Base-by-base conservation (phyloP, 768 basidiomycete species). In the Hortiboletus flavorubellus region DNA sequence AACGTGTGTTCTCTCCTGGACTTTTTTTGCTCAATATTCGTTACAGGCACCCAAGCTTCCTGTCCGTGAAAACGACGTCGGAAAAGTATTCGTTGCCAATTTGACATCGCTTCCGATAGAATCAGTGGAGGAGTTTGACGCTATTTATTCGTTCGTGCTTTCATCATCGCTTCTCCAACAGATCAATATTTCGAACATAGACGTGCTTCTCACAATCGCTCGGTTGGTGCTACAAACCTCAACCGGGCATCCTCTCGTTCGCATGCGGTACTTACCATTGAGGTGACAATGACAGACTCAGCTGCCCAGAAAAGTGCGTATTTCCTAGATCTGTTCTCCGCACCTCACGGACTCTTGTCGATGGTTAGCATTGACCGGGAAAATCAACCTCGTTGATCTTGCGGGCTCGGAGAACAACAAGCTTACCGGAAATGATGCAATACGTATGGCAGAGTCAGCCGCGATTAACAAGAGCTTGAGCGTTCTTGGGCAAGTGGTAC, bases 401-500 rank as follows among this genome's bases (percentile, higher is more conserved):
- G 93, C 93, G 16, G 93, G 93, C 29, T 92, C 89, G 0, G 93
- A 95, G 73, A 93, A 93, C 64, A 94, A 93, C 69, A 94, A 91
- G 78, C 77, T 89, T 29, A 93, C 93, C 5, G 92, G 93, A 5
- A 94, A 93, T 60, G 89, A 94, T 66, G 75, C 84, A 1, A 84
- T 81, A n/a, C 84, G 93, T 2, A 92, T 94, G 87, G 83, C 86
- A 3, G 93, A 96, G 72, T 89, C 88, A 4, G 73, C 89, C 3
- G 91, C 92, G 16, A 96, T 96, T 68, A 96, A 96, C 73, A 92
- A 89, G 68, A 91, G 89, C 7, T 71, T 96, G 45, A 89, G 90
- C 57, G 88, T 89, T 9, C 80, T 96, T 4, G 91, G 91, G 2
- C 91, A 91, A 70, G 92, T 94, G 6, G 90, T 95, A 3, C 85